Conservation (phyloP, 2,329 filamentous ascomycete species). For the Cladosporium austrohemisphaericum region DNA sequence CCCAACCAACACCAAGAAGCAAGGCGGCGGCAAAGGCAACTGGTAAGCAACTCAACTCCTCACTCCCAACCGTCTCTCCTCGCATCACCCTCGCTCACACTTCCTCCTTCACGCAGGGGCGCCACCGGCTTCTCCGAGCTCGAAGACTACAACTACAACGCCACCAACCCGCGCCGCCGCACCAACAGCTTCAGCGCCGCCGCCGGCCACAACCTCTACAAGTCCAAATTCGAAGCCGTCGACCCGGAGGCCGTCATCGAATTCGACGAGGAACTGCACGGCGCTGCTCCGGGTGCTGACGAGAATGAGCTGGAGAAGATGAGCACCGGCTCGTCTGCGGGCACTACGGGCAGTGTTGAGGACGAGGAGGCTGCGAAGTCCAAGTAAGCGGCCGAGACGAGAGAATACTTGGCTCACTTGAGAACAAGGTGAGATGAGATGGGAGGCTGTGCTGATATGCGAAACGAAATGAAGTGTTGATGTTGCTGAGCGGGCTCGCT, state of each 20-base stretch:
- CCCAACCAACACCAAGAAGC: slow-evolving; percentile 95
- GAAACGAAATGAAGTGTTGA: too few species aligned
- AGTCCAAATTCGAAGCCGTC: slow-evolving; percentile 93
- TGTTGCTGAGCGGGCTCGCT: too few species aligned
- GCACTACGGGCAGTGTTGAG: slow-evolving; percentile 59
- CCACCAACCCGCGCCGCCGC: slow-evolving; percentile 81
- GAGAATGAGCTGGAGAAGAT: slow-evolving; percentile 47
- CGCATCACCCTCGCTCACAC: slow-evolving; percentile 17
- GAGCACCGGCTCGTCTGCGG: slow-evolving; percentile 42
- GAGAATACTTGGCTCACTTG: too few species aligned
- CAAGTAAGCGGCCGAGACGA: too few species aligned
- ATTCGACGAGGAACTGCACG: slow-evolving; percentile 66
- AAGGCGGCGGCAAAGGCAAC: slow-evolving; percentile 86
- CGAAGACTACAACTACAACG: slow-evolving; percentile 77
- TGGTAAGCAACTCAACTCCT: slow-evolving; percentile 60
- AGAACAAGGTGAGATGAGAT: too few species aligned
- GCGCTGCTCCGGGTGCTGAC: slow-evolving; percentile 52
- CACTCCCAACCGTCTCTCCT: slow-evolving; percentile 6
- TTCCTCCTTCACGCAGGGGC: slow-evolving; percentile 59
- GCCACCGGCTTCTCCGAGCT: slow-evolving; percentile 71
- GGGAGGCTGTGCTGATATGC: too few species aligned
- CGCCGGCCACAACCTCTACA: slow-evolving; percentile 70
- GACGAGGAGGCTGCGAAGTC: slow-evolving; percentile 47
- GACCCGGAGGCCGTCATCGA: slow-evolving; percentile 91
- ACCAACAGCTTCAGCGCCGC: slow-evolving; percentile 82